Conservation (phyloP, 208 protist species). For the Phytomonas francai region DNA sequence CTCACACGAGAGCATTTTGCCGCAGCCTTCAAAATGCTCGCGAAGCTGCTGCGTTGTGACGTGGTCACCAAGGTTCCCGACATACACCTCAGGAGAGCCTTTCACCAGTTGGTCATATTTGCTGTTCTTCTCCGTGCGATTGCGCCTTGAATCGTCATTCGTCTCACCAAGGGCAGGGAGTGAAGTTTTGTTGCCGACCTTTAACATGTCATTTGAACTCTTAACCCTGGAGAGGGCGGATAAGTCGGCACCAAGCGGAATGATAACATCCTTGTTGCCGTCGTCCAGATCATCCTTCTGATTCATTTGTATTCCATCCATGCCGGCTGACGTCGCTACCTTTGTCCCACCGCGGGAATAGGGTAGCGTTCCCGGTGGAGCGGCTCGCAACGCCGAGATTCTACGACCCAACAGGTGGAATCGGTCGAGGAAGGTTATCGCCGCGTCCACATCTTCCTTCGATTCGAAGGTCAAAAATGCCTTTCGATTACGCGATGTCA, state of each 20-base stretch:
- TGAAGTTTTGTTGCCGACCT: background rate
- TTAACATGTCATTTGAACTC: background rate
- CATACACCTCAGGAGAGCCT: conserved; percentile 67
- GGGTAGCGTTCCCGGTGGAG: conserved; percentile 72
- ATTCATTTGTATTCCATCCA: background rate
- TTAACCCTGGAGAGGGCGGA: background rate
- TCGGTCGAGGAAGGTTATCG: conserved; percentile 78
- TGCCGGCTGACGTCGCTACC: background rate
- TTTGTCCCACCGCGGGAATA: conserved; percentile 41
- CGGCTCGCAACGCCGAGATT: conserved; percentile 53
- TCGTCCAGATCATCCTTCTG: background rate
- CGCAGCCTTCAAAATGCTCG: conserved; percentile 69
- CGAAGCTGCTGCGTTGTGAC: conserved; percentile 71
- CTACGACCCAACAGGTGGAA: conserved; percentile 76
- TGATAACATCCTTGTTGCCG: conserved; percentile 17
- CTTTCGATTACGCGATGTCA: conserved; percentile 87
- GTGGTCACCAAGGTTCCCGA: conserved; percentile 75
- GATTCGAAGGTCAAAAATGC: conserved; percentile 81
- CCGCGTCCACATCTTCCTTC: conserved; percentile 55
- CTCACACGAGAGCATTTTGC: conserved; percentile 52
- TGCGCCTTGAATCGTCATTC: conserved; percentile 16
- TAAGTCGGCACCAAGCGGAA: conserved; percentile 18
- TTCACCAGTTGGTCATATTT: conserved; percentile 82
- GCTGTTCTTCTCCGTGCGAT: conserved; percentile 58
- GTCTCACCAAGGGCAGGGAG: conserved; percentile 5